Evolutionary conservation across 2,329 filamentous ascomycete genomes (phyloP).

Genomic region (Epichloe brachyelytri): DNA sequence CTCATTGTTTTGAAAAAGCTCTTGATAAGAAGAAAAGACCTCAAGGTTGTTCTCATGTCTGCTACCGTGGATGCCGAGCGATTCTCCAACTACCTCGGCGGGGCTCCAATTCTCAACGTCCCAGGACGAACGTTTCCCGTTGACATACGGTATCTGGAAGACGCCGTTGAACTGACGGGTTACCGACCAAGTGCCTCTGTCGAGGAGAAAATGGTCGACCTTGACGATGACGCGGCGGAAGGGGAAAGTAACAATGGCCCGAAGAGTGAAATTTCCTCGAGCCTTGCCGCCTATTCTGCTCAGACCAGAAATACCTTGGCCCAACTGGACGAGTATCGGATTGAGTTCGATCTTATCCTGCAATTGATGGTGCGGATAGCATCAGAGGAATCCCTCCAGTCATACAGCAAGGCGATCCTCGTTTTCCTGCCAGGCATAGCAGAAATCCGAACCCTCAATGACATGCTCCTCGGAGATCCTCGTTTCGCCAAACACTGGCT

Average conservation of each 20-base stretch:
- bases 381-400: constrained; percentile 47
- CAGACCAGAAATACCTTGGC: constrained; percentile 63
- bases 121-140: constrained; percentile 92
- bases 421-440: constrained; percentile 91
- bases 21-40: constrained; percentile 59
- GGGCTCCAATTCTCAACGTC: constrained; percentile 77
- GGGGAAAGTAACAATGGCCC: constrained; percentile 34
- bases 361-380: constrained; percentile 69
- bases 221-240: constrained; percentile 48
- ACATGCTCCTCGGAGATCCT: constrained; percentile 66
- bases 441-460: constrained; percentile 80
- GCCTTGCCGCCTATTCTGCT: constrained; percentile 59
- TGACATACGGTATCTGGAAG: constrained; percentile 75
- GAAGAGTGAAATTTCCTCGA: constrained; percentile 47
- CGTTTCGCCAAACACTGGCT: constrained; percentile 68
- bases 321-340: constrained; percentile 78
- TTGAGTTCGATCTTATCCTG: constrained; percentile 78
- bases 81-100: constrained; percentile 78
- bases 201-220: constrained; percentile 42
- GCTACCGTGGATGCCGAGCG: constrained; percentile 87
- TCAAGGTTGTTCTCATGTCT: constrained; percentile 95
- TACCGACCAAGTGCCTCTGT: constrained; percentile 41
- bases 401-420: constrained; percentile 82
- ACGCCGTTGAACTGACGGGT: constrained; percentile 78
- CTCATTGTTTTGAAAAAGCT: constrained; percentile 83